Base-by-base conservation (phyloP, 2,329 filamentous ascomycete genomes). In the Penicillium sp. region DNA sequence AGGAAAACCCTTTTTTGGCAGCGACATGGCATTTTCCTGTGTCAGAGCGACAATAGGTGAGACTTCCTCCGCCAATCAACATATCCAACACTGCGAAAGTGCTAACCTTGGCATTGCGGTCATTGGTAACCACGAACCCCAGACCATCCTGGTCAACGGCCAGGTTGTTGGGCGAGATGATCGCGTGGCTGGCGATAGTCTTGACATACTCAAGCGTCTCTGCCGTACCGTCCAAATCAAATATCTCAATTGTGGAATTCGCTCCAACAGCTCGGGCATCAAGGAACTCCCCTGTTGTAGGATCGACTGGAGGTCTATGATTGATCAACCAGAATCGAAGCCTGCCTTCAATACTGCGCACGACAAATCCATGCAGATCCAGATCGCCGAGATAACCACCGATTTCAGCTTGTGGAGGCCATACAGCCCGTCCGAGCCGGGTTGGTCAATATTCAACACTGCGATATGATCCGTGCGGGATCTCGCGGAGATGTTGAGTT, bases 391-490 rank as follows among this genome's bases (percentile, higher is more conserved):
- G 8, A 10, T 34, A 47, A 5, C 45, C 45, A 13, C 9, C 19
- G 5, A 47, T 5, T 4, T 47, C 9, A 47, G 29, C 31, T 36
- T 16, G 15, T 63, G 54, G n/a, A 69, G 43, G 8, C 57, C 55
- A 19, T 62, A 65, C 29, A 64, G 29, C 15, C 61, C 60, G 44
- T 67, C 58, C 4, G 52, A 10, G 15, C 56, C 59, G 2, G 65
- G 64, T 23, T 61, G 57, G 49, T 71, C 69, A 40, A 72, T 62
- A 36, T 70, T 53, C 47, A 71, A 50, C 16, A 70, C 69, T 2
- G 68, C 54, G 25, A 72, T 60, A 31, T 68, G 65, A 56, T 70
- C 65, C 29, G 60, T 59, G 41, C 55, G 55, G 19, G 61, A 61
- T 50, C 67, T 59, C 16, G 54, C 66, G 4, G 64, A 64, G 16